Evolutionary conservation across 2,329 filamentous ascomycete genomes (phyloP).

Genomic region (Chaetomiaceae sp.): DNA sequence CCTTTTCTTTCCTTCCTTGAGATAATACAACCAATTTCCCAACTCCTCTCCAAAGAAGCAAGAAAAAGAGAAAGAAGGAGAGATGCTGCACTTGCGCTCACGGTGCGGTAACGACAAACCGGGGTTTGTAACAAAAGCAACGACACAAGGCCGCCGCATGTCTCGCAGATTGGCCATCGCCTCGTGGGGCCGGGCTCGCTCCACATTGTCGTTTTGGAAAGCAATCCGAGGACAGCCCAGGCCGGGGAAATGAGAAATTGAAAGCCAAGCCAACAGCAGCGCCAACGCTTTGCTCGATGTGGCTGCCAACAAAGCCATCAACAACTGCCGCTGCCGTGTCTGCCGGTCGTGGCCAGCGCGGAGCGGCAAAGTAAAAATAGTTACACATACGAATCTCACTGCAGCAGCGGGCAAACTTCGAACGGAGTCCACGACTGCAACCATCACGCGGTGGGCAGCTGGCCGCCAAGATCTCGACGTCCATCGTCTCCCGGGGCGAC

Average conservation of each 20-base stretch:
- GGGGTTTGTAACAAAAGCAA: too few relatives aligned
- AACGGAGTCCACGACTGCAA: background rate
- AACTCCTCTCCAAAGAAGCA: too few relatives aligned
- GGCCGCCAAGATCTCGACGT: background rate
- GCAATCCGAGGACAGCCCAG: background rate
- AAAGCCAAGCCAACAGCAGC: background rate
- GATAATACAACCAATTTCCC: too few relatives aligned
- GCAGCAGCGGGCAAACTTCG: background rate
- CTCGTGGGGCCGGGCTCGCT: too few relatives aligned
- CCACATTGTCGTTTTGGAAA: background rate
- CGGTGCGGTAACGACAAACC: too few relatives aligned
- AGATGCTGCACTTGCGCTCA: too few relatives aligned
- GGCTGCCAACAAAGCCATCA: background rate
- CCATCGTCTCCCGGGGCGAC: background rate
- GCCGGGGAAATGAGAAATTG: background rate
- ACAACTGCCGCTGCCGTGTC: conserved; percentile 2
- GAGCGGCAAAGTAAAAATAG: conserved; percentile 12
- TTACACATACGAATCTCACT: background rate
- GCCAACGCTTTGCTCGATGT: background rate
- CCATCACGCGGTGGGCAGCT: background rate
- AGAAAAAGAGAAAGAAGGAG: too few relatives aligned
- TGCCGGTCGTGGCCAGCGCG: background rate
- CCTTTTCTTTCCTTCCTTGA: too few relatives aligned
- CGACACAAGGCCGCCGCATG: too few relatives aligned
- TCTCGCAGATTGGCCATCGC: too few relatives aligned